These are phyloP conservation scores for Penicillium sp. DNA, from an alignment of 2,329 filamentous ascomycete genomes.

Conservation along the genomic window DNA sequence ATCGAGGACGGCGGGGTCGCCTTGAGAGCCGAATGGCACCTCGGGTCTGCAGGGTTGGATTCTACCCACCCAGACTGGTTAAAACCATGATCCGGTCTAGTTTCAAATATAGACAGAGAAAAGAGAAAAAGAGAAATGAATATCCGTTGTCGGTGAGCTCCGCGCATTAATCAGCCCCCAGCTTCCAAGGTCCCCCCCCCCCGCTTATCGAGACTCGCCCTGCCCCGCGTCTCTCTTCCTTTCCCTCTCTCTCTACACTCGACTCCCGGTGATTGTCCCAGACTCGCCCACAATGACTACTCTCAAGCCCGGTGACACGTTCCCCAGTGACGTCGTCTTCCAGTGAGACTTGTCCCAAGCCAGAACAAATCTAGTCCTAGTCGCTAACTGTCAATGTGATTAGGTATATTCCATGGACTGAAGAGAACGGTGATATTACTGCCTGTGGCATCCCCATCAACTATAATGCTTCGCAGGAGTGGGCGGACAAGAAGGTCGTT, in stretches of 20 bases:
- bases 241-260: background rate
- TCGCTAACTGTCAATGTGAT: background rate
- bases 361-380: background rate
- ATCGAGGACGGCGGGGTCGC: no score
- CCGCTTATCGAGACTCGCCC: background rate
- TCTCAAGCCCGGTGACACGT: slow-evolving; percentile 75
- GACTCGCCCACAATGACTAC: slow-evolving; percentile 51
- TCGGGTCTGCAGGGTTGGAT: no score
- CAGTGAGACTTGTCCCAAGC: slow-evolving; percentile 46
- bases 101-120: no score
- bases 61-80: no score
- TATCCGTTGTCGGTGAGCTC: slow-evolving; percentile 2
- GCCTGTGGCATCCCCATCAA: slow-evolving; percentile 73
- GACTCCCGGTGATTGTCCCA: no score
- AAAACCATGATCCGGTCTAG: no score
- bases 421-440: slow-evolving; percentile 66
- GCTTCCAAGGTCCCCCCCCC: background rate
- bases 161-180: slow-evolving; percentile 1
- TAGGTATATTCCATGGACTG: slow-evolving; percentile 73
- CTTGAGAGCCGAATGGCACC: no score
- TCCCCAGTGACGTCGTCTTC: slow-evolving; percentile 78
- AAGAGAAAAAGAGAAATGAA: no score
- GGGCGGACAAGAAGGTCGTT: slow-evolving; percentile 69
- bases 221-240: background rate
- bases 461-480: slow-evolving; percentile 77